Evolutionary conservation across 2,329 filamentous ascomycete genomes (phyloP), one percentile per base, ranked within the genome.

Genomic region (Colletotrichum agaves): DNA sequence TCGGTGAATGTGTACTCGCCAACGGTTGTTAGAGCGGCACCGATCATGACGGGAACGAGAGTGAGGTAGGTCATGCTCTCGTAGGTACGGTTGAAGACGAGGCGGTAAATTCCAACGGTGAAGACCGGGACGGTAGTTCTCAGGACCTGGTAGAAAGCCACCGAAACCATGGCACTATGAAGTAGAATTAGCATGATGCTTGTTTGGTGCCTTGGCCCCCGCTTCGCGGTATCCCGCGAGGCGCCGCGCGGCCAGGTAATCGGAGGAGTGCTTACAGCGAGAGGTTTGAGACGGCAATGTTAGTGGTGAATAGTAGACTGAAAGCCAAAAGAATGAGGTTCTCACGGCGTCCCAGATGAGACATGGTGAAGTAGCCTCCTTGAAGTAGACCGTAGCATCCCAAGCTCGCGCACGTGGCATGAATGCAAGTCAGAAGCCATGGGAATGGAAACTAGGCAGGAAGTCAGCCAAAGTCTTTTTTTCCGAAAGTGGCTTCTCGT

Each of bases 101-200:
- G 73, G 58, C 85, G 84, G 79, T 87, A 89, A 74, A 90, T 88
- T 70, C 88, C 75, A 63, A 89, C 85, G 59, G 88, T 88, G 74
- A 89, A 87, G 72, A 89, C 82, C 31, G 88, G 88, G 67, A 83
- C 86, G 19, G 87, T 86, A 68, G 88, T 88, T 70, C 88, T 84
- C 76, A 90, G 84, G 65, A 88, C 87, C 75, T 90, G 88, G 76
- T 90, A 88, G 76, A 90, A 90, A 2, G 88, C 85, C n/a, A 90
- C 85, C 0, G 88, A 89, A 41, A 88, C 87, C 82, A 88, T 83
- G 68, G 79, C 80, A 41, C 75, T 77, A n/a, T 43, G 6, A 27
- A 56, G 33, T 23, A 15, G 43, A 52, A n/a, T 68, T 65, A 68
- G 65, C 61, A 49, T 50, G 8, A 19, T 55, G 41, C 47, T 37